These are phyloP conservation scores for Rutstroemia sp. DNA, from an alignment of 2,329 filamentous ascomycete species.

Conservation along the genomic window DNA sequence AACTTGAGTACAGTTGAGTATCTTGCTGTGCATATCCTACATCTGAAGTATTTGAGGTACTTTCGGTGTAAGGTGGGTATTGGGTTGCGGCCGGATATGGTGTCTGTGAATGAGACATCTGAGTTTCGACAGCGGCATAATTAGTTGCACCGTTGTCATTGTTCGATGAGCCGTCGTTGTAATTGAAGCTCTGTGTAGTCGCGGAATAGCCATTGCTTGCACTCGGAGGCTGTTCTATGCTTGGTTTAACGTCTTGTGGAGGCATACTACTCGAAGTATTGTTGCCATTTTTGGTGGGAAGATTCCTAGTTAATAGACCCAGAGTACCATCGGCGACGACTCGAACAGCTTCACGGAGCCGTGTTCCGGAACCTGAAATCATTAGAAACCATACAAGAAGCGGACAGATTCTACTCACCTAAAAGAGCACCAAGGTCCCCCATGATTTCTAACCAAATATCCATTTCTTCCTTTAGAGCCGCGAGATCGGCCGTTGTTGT, in stretches of 20 bases:
- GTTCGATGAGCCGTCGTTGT: conserved; percentile 10
- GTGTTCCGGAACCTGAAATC: conserved; percentile 37
- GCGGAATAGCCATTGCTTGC: conserved; percentile 5
- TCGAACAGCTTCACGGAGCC: conserved; percentile 40
- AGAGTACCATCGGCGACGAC: conserved; percentile 42
- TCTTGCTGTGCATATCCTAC: conserved; percentile 21
- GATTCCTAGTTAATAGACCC: conserved; percentile 35
- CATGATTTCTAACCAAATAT: conserved; percentile 60
- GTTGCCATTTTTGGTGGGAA: conserved; percentile 35
- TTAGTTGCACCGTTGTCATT: conserved; percentile 9
- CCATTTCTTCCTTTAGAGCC: conserved; percentile 59
- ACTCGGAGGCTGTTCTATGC: conserved; percentile 3
- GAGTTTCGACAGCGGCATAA: conserved; percentile 16
- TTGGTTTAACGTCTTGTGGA: conserved; percentile 9
- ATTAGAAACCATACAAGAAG: conserved; percentile 7
- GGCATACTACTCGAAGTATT: not conserved
- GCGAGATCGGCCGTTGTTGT: conserved; percentile 51
- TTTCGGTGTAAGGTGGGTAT: conserved; percentile 25
- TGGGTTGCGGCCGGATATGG: conserved; percentile 28
- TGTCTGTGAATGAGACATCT: conserved; percentile 23
- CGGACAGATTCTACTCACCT: conserved; percentile 41
- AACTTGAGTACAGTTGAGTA: not conserved
- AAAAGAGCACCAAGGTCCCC: conserved; percentile 58
- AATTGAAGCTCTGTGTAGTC: conserved; percentile 9
- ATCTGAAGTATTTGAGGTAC: conserved; percentile 11